Percentiles rank a stretch among this genome's conserved stretches.
Conservation (phyloP, 257 asterid species). For the Solanum virginianum region DNA sequence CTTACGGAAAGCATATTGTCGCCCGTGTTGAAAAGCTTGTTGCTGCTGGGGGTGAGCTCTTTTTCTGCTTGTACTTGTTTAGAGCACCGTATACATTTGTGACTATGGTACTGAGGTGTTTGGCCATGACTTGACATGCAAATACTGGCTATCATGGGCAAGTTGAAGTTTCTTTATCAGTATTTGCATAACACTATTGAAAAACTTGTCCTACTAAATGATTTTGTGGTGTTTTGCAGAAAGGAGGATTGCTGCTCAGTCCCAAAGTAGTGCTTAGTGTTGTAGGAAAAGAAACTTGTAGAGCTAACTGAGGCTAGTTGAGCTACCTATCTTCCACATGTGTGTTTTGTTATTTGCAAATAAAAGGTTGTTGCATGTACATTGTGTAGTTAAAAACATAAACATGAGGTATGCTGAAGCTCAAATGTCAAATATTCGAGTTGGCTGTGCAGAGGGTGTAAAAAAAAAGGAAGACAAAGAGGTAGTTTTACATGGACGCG, state of each 20-base stretch:
- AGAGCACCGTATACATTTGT: neutral
- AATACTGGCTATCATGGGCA: neutral
- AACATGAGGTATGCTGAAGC: constrained; percentile 21
- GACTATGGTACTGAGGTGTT: neutral
- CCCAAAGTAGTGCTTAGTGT: constrained; percentile 16
- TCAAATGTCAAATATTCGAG: constrained; percentile 16
- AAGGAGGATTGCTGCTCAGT: constrained; percentile 45
- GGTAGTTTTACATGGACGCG: constrained; percentile 13
- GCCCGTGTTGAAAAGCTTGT: constrained; percentile 83
- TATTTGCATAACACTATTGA: neutral
- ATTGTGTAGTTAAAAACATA: constrained; percentile 29
- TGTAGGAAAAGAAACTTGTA: constrained; percentile 45
- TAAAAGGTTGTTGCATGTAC: constrained; percentile 31
- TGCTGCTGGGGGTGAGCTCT: constrained; percentile 61
- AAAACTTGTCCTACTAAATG: neutral
- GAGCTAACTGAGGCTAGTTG: constrained; percentile 86
- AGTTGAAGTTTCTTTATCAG: neutral
- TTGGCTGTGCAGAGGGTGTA: constrained; percentile 25
- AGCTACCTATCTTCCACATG: constrained; percentile 18
- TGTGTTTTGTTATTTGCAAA: constrained; percentile 13
- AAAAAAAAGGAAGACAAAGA: constrained; percentile 14
- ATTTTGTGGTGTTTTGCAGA: constrained; percentile 18
- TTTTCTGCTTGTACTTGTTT: neutral
- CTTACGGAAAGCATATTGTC: constrained; percentile 74
- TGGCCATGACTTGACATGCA: neutral